Percentiles rank a stretch among this genome's conserved stretches.
Conservation (phyloP, 345 rosid genomes). For the Erodium maritimum region DNA sequence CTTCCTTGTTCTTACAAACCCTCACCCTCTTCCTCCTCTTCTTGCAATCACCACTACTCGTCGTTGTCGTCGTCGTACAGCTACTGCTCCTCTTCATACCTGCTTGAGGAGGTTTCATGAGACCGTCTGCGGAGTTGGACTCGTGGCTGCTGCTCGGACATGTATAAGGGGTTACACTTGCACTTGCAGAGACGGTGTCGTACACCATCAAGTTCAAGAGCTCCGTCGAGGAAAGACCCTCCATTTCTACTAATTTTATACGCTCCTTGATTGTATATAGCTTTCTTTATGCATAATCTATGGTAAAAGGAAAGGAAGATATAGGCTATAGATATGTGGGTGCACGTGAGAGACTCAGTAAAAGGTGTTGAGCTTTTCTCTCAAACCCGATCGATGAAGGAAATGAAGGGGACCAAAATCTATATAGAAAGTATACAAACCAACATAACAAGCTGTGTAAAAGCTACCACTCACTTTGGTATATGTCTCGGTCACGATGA, state of each 20-base stretch:
- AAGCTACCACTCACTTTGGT: slow-evolving; percentile 23
- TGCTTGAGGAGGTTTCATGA: neutral
- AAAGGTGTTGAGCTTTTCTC: slow-evolving; percentile 17
- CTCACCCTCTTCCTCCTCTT: slow-evolving; percentile 54
- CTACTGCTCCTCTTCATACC: too few relatives aligned
- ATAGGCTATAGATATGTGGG: neutral
- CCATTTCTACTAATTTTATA: slow-evolving; percentile 31
- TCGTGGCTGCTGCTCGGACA: slow-evolving; percentile 2
- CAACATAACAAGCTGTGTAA: slow-evolving; percentile 22
- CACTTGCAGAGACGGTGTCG: slow-evolving; percentile 53
- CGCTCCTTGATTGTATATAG: too few relatives aligned
- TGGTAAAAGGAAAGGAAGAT: too few relatives aligned
- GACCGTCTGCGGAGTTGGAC: neutral
- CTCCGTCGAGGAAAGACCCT: slow-evolving; percentile 59
- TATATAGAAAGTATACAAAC: slow-evolving; percentile 27
- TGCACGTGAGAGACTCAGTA: slow-evolving; percentile 33
- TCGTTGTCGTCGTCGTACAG: too few relatives aligned
- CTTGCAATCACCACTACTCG: slow-evolving; percentile 22
- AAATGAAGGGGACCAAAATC: slow-evolving; percentile 32
- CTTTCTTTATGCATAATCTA: too few relatives aligned
- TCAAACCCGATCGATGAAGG: slow-evolving; percentile 3
- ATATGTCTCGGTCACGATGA: slow-evolving; percentile 19
- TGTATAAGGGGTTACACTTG: slow-evolving; percentile 5
- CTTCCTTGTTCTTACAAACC: slow-evolving; percentile 71
- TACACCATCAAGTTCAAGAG: slow-evolving; percentile 48